These are phyloP conservation scores for Eurotiales sp. DNA, from an alignment of 2,329 filamentous ascomycete species.

Conservation along the genomic window DNA sequence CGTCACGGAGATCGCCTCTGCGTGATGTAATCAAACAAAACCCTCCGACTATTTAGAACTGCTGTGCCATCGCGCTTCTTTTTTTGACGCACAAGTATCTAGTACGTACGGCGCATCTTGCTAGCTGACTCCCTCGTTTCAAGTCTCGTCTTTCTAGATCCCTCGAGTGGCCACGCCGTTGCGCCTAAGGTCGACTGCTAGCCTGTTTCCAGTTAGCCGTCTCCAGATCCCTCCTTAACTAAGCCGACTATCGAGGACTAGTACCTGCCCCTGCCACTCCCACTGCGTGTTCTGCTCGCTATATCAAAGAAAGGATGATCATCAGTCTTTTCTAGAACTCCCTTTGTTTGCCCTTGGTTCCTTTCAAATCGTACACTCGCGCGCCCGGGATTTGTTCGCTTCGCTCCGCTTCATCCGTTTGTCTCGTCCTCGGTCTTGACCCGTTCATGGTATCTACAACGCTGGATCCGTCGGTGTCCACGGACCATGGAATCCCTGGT, in stretches of 20 bases:
- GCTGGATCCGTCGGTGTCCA: conserved; percentile 20
- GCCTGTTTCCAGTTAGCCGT: conserved; percentile 6
- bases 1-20: background rate
- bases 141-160: background rate
- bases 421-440: too few species aligned
- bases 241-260: background rate
- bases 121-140: too few species aligned
- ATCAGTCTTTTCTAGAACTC: background rate
- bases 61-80: too few species aligned
- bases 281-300: background rate
- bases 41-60: background rate
- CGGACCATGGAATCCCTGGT: conserved; percentile 78
- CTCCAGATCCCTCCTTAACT: conserved; percentile 1
- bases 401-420: too few species aligned
- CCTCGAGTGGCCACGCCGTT: conserved; percentile 10
- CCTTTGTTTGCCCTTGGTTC: background rate
- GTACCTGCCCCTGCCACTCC: conserved; percentile 2
- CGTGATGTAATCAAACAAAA: background rate
- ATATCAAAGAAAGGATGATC: background rate
- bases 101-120: too few species aligned
- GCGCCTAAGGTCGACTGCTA: background rate
- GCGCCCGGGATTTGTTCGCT: too few species aligned
- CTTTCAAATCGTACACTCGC: background rate
- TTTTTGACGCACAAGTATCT: too few species aligned
- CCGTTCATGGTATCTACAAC: conserved; percentile 8